Percentiles rank a stretch among this genome's conserved stretches.
Evolutionary conservation across 805 yeast species (phyloP).

Genomic region (Starmera dryadoides): DNA sequence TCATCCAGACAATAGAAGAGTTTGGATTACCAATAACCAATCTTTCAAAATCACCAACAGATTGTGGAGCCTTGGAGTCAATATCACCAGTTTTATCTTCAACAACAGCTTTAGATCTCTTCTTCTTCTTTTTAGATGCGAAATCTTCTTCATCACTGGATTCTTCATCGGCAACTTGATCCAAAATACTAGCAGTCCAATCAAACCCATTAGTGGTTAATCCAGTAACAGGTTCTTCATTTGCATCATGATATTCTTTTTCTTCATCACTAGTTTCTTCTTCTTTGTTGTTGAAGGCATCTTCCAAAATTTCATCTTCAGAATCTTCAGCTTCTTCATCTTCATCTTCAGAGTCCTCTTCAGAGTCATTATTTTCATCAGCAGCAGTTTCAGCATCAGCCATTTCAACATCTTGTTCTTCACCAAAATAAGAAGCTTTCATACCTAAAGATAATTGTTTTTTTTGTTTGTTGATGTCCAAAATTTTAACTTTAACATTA

Average conservation of each 20-base stretch:
- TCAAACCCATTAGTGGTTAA: slow-evolving; percentile 85
- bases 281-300: slow-evolving; percentile 22
- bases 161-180: slow-evolving; percentile 63
- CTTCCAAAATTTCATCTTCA: slow-evolving; percentile 23
- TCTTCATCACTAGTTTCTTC: slow-evolving; percentile 24
- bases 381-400: slow-evolving; percentile 14
- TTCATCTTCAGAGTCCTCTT: slow-evolving; percentile 13
- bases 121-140: slow-evolving; percentile 37
- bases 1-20: slow-evolving; percentile 94
- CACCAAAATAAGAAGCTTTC: slow-evolving; percentile 83
- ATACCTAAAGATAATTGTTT: slow-evolving; percentile 81
- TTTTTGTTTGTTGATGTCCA: slow-evolving; percentile 55
- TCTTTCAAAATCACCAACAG: slow-evolving; percentile 88
- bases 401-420: slow-evolving; percentile 22
- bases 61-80: slow-evolving; percentile 82
- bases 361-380: slow-evolving; percentile 14
- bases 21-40: slow-evolving; percentile 86
- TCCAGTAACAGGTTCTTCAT: slow-evolving; percentile 36
- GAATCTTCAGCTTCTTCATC: slow-evolving; percentile 26
- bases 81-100: slow-evolving; percentile 85
- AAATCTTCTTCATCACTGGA: slow-evolving; percentile 42
- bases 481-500: slow-evolving; percentile 76
- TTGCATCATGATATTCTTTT: slow-evolving; percentile 9
- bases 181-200: slow-evolving; percentile 89
- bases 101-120: slow-evolving; percentile 33